A percentile compares a stretch with the other conserved stretches of the same genome.
Conservation (phyloP, 495 filamentous ascomycete genomes). For the Neurospora sublineolata region DNA sequence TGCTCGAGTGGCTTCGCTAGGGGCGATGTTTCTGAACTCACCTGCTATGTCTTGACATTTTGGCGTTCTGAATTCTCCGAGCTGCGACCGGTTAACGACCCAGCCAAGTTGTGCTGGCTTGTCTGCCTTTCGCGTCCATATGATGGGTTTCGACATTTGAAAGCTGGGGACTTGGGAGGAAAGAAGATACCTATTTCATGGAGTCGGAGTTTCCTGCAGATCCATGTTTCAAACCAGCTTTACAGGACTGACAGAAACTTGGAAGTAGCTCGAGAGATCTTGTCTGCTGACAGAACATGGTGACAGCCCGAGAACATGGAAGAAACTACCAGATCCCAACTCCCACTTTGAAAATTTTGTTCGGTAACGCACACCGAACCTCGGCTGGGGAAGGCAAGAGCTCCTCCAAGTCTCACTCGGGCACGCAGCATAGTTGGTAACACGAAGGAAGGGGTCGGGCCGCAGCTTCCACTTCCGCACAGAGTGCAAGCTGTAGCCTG, state of each 20-base stretch:
- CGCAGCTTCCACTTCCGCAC: neutral
- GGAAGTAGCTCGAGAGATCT: neutral
- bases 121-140: neutral
- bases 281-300: neutral
- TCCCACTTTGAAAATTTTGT: neutral
- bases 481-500: neutral
- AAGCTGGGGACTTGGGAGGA: neutral
- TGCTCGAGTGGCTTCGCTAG: neutral
- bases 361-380: neutral
- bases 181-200: neutral
- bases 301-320: neutral
- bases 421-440: neutral
- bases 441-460: neutral
- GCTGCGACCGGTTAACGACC: neutral
- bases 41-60: neutral
- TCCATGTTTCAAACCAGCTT: neutral
- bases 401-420: neutral
- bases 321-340: neutral
- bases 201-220: neutral
- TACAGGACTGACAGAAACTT: slow-evolving; percentile 1
- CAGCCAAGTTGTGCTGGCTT: neutral
- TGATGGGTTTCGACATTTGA: neutral
- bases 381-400: neutral
- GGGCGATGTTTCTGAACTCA: neutral
- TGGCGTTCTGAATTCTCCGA: neutral